These are phyloP conservation scores for Aquilaria yunnanensis DNA, from an alignment of 345 rosid genomes.

Conservation along the genomic window DNA sequence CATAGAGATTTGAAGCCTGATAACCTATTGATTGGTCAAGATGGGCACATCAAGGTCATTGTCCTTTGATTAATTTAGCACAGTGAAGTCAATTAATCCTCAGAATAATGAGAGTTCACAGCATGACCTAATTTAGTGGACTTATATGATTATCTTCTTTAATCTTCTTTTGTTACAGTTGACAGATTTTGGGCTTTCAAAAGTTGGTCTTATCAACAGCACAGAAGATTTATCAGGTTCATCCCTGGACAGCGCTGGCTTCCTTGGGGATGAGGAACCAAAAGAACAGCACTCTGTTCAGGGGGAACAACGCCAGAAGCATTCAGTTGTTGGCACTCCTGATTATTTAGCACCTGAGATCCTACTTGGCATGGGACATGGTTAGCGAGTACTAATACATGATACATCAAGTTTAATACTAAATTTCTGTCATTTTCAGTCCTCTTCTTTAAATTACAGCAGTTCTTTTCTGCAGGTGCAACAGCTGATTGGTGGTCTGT, in stretches of 20 bases:
- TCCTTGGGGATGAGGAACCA: slow-evolving; percentile 49
- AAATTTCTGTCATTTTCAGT: not conserved
- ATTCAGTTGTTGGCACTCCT: slow-evolving; percentile 85
- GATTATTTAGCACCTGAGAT: slow-evolving; percentile 99
- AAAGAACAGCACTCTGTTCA: slow-evolving; percentile 29
- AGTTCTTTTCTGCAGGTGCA: slow-evolving; percentile 44
- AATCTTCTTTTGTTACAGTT: slow-evolving; percentile 55
- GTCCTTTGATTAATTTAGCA: slow-evolving; percentile 11
- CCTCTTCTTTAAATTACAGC: slow-evolving; percentile 12
- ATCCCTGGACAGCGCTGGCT: slow-evolving; percentile 44
- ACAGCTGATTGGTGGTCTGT: slow-evolving; percentile 99
- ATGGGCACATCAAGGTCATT: slow-evolving; percentile 96
- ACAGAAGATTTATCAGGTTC: slow-evolving; percentile 91
- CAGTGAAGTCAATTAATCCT: not conserved
- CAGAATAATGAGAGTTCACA: no score
- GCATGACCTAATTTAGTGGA: no score
- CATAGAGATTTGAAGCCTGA: slow-evolving; percentile 99
- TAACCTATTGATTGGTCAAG: slow-evolving; percentile 93
- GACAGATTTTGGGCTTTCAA: slow-evolving; percentile 99
- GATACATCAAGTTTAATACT: slow-evolving; percentile 1
- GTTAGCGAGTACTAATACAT: slow-evolving; percentile 31
- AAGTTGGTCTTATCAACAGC: slow-evolving; percentile 95
- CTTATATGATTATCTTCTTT: slow-evolving; percentile 6
- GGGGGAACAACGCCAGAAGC: slow-evolving; percentile 66
- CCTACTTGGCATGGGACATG: slow-evolving; percentile 98